A percentile compares a stretch with the other conserved stretches of the same genome.
These are phyloP conservation scores for Fusarium sp. DNA, from an alignment of 2,329 filamentous ascomycete genomes.

Conservation along the genomic window DNA sequence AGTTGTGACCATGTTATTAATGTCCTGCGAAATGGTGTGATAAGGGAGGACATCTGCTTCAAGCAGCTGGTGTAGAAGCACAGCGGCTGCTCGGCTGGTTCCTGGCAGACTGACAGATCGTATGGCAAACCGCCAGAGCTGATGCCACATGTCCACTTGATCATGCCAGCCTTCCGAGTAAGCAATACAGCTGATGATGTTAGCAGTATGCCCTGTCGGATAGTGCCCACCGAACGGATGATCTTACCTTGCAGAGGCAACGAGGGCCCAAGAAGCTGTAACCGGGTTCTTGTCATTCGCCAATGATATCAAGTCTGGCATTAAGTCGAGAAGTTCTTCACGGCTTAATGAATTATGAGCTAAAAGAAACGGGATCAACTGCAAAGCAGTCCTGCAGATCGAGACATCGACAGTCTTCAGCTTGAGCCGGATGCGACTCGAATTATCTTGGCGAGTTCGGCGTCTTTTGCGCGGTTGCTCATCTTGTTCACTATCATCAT, in stretches of 20 bases:
- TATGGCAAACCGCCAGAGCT: constrained; percentile 78
- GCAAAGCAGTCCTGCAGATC: constrained; percentile 62
- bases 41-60: constrained; percentile 72
- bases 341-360: constrained; percentile 55
- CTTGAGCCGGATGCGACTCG: constrained; percentile 59
- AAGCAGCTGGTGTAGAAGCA: constrained; percentile 75
- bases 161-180: constrained; percentile 47
- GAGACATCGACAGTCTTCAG: constrained; percentile 56
- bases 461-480: constrained; percentile 64
- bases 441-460: constrained; percentile 50
- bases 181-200: constrained; percentile 46
- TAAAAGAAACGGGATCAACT: constrained; percentile 67
- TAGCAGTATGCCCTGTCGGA: constrained; percentile 25
- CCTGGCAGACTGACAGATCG: constrained; percentile 75
- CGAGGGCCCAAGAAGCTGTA: constrained; percentile 82
- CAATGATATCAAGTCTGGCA: constrained; percentile 66
- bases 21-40: constrained; percentile 71
- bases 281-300: constrained; percentile 75
- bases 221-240: background rate
- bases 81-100: constrained; percentile 80
- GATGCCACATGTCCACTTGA: constrained; percentile 66
- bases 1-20: constrained; percentile 77
- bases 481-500: constrained; percentile 40
- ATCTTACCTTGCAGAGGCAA: constrained; percentile 80
- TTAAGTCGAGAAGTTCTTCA: constrained; percentile 63